phyloP scores from a whole-genome alignment of 768 basidiomycete genomes.

The Tricholoma matsutake region DNA sequence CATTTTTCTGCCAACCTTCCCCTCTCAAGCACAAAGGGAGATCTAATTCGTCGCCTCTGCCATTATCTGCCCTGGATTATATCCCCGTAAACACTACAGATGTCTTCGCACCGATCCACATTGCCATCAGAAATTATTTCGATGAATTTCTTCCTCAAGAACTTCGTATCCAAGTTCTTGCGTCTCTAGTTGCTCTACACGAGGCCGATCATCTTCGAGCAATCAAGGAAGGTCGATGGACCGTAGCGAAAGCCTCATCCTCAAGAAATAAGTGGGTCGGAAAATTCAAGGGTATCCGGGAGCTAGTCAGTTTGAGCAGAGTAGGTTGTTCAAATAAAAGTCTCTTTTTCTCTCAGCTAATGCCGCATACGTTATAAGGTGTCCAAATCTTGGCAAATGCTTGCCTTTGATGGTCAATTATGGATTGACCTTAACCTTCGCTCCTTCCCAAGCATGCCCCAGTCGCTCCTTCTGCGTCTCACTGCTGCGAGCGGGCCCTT shows the following conservation, averaged over 20 bases:
- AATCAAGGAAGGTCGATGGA: constrained; percentile 52
- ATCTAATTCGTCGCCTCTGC: constrained; percentile 63
- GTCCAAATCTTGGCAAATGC: constrained; percentile 69
- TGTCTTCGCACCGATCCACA: constrained; percentile 48
- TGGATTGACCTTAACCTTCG: constrained; percentile 68
- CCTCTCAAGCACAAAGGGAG: constrained; percentile 49
- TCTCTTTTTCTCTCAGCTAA: neutral
- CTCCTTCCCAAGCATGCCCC: constrained; percentile 56
- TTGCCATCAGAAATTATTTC: constrained; percentile 55
- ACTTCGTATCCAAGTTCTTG: constrained; percentile 59
- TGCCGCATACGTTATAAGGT: constrained; percentile 44
- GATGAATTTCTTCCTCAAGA: constrained; percentile 72
- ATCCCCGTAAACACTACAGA: constrained; percentile 49
- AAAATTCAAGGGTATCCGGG: constrained; percentile 66
- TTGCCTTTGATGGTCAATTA: constrained; percentile 85
- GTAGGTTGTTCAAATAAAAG: constrained; percentile 42
- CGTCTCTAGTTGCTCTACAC: constrained; percentile 51
- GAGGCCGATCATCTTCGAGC: constrained; percentile 53
- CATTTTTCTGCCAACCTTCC: constrained; percentile 4
- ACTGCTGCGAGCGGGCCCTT: constrained; percentile 60
- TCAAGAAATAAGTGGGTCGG: constrained; percentile 73
- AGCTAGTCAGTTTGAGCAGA: constrained; percentile 75
- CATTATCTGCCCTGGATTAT: constrained; percentile 58
- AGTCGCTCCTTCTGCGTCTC: constrained; percentile 50
- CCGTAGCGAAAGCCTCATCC: constrained; percentile 55